Evolutionary conservation across 441 rosid genomes (phyloP), one percentile per base, ranked within the genome.

Genomic region (Pelargonium fulgidum): DNA sequence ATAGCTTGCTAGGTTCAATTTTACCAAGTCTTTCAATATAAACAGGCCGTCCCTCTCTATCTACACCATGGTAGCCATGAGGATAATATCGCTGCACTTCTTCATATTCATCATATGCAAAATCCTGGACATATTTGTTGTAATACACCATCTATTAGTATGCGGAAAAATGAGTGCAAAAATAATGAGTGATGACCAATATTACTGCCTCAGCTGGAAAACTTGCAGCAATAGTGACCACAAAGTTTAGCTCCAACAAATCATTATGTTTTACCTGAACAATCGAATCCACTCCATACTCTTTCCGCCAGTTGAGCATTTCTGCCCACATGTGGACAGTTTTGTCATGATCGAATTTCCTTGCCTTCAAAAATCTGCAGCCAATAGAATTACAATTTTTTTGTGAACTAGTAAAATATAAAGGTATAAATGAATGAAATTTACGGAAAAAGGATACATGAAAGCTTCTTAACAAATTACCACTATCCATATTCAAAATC

Each of bases 321-420:
- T 95, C 98, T 56, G 87, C 81, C 99, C 99, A 95, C 99, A 95
- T 95, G 70, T 92, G 95, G 79, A 88, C 93, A 58, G 98, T 96
- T 77, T 87, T 95, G 67, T 95, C 98, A 62, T 86, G 81, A 79
- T 92, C 99, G 72, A 89, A 92, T 84, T 91, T 95, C 79, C 99
- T 88, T 33, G 97, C 99, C 77, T 91, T 92, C 85, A 95, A 80
- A 67, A 95, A 95, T 81, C 99, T 92, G 77, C 9, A 54, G 13
- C 33, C 29, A 72, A 68, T 1, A 26, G 2, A 26, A 26, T 26
- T 26, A 26, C 2, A 1, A 24, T 24, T n/a, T n/a, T n/a, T n/a
- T n/a, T n/a, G n/a, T n/a, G n/a, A n/a, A n/a, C n/a, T n/a, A n/a
- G n/a, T n/a, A n/a, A n/a, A n/a, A n/a, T n/a, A n/a, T n/a, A n/a